These are phyloP conservation scores for Alternaria hordeiaustralica DNA, from an alignment of 2,329 filamentous ascomycete genomes.

Conservation along the genomic window DNA sequence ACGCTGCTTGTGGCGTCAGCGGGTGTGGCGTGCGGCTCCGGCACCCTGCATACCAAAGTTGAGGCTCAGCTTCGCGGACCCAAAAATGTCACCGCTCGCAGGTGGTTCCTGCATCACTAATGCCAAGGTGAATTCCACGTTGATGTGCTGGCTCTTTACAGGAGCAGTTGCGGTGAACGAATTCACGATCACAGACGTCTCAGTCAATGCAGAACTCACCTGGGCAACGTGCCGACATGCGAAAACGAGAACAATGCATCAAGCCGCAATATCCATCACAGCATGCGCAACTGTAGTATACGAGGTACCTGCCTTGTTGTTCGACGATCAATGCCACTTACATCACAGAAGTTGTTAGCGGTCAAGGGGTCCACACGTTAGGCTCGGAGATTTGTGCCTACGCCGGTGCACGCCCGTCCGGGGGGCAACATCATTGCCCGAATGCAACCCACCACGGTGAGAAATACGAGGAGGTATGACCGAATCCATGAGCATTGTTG, in stretches of 20 bases:
- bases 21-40: constrained; percentile 25
- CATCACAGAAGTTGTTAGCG: neutral
- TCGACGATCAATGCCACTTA: constrained; percentile 2
- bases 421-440: neutral
- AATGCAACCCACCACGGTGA: constrained; percentile 4
- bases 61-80: constrained; percentile 14
- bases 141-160: neutral
- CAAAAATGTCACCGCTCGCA: constrained; percentile 12
- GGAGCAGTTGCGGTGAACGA: neutral
- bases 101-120: neutral
- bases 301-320: neutral
- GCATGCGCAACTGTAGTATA: neutral
- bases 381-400: constrained; percentile 10
- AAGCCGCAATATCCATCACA: neutral
- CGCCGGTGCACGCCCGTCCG: neutral
- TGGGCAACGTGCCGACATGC: neutral
- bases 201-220: neutral
- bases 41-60: constrained; percentile 3
- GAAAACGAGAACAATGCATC: neutral
- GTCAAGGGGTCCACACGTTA: neutral
- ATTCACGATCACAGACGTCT: neutral
- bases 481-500: constrained; percentile 7
- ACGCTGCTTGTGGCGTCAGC: neutral
- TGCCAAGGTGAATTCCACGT: neutral
- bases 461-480: constrained; percentile 1